Base-by-base conservation (phyloP, 257 asterid species). In the Gardenia jasminoides region DNA sequence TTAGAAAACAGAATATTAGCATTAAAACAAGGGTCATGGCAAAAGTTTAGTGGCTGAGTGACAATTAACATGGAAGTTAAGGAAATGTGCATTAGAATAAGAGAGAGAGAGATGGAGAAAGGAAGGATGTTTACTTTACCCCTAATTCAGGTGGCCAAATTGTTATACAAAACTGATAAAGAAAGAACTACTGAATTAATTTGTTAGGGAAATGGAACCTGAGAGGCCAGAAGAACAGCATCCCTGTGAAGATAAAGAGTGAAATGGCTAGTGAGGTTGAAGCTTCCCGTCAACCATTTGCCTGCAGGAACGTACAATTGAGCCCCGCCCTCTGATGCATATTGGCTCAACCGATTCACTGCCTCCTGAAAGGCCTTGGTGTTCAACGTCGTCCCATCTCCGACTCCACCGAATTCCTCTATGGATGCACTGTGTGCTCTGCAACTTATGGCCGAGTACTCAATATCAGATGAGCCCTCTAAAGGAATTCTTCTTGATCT, bases 221-320 rank as follows among this genome's bases (percentile, higher is more conserved):
- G 97, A 84, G 97, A 94, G 74, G 97, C 98, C 54, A 94, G 88
- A 47, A 92, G 92, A 61, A 90, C 76, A 16, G 98, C 98, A 85
- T 90, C 93, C 67, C 75, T 86, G 43, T 92, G 93, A 80, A 94
- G 97, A 68, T 56, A 94, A 0, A 94, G 96, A 79, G 98, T 94
- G 89, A 94, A 94, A 78, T 94, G 98, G 70, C 96, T 91, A 46
- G 98, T 92, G 85, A 94, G 96, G 61, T 94, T 94, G 86, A 94
- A 92, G 85, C 82, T 86, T 10, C 95, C 97, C 2, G 98, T 92
- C 41, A 94, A 80, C 98, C 98, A 94, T 76, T 85, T 87, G 17
- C 98, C 98, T 24, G 98, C 84, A 33, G 98, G 98, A 76, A 94
- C 92, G 52, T 85, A 65, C 20, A 94, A 89, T 83, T 84, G 96